Evolutionary conservation across 2,329 filamentous ascomycete genomes (phyloP), one percentile per base, ranked within the genome.

Genomic region (Cercospora berteroae): DNA sequence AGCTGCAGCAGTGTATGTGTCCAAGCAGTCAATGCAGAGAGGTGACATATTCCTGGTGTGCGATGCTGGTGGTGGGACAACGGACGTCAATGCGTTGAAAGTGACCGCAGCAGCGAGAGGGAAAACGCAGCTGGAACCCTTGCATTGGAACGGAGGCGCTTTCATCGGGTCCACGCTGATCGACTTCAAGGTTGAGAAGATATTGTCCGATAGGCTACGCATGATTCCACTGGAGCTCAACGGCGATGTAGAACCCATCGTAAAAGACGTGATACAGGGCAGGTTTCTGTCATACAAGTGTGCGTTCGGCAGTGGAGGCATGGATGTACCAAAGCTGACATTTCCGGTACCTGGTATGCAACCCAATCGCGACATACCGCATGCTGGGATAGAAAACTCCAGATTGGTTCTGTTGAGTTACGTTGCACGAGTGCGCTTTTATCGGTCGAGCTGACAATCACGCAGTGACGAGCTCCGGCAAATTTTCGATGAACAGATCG

Each of bases 21-120:
- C 36, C 36, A 39, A 39, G 36, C 36, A 39, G 36, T 39, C 36
- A 13, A 39, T 39, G 36, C 36, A 39, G 36, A 39, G 36, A 39
- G 36, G 36, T 6, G 36, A 39, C 5, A 39, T 39, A 39, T 39
- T 39, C 36, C 36, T 39, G 36, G 36, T 39, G 36, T 39, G 36
- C 36, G 12, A 39, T 1, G 81, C 80, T 29, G 83, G 84, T 7
- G 83, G 83, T 44, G 83, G 83, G 5, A 85, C 83, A 0, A 80
- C 78, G 16, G 80, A 82, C 68, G 61, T 81, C 6, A 78, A 75
- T 4, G 77, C 80, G 0, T 73, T 82, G 1, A 74, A 75, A n/a
- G 77, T 81, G 1, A 74, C 65, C 16, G 59, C 63, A 25, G 36
- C 55, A 8, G 29, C 29, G 13, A 23, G 25, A 20, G 25, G 44